phyloP scores from a whole-genome alignment of 2,329 filamentous ascomycete genomes.

The Phialophora tarda region DNA sequence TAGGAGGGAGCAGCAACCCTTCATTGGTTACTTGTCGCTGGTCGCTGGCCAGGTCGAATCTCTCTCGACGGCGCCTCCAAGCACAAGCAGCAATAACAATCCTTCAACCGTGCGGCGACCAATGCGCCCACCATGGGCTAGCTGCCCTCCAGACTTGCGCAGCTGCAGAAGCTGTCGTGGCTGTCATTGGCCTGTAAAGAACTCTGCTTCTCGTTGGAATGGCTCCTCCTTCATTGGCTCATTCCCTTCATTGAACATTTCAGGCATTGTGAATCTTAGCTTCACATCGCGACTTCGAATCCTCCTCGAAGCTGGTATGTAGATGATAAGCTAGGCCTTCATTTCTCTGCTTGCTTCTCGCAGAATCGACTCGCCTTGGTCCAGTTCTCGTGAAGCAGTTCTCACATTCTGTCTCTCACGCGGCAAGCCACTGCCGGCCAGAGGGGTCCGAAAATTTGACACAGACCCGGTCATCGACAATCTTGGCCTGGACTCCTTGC shows the following conservation, averaged over 20 bases:
- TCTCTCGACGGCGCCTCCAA: constrained; percentile 3
- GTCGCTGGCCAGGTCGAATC: not conserved
- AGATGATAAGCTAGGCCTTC: constrained; percentile 16
- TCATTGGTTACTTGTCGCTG: not conserved
- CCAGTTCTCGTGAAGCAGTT: constrained; percentile 3
- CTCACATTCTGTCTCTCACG: constrained; percentile 20
- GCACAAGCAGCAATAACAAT: constrained; percentile 6
- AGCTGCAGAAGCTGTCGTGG: not conserved
- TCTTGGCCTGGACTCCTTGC: constrained; percentile 12
- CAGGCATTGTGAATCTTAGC: constrained; percentile 6
- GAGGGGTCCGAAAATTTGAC: constrained; percentile 15
- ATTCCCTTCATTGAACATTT: not conserved
- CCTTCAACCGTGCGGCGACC: constrained; percentile 1
- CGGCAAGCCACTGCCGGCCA: constrained; percentile 14
- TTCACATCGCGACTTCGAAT: constrained; percentile 2
- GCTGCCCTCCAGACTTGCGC: not conserved
- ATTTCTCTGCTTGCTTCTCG: constrained; percentile 17
- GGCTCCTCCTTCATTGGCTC: not conserved
- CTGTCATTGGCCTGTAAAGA: not conserved
- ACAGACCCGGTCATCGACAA: constrained; percentile 15
- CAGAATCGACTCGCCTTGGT: not conserved
- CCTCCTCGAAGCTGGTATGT: constrained; percentile 1
- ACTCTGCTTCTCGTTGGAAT: not conserved
- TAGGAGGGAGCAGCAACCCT: not conserved
- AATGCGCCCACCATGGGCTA: not conserved